Base-by-base conservation (phyloP, 148 eudicot species). In the Chenopodium album region DNA sequence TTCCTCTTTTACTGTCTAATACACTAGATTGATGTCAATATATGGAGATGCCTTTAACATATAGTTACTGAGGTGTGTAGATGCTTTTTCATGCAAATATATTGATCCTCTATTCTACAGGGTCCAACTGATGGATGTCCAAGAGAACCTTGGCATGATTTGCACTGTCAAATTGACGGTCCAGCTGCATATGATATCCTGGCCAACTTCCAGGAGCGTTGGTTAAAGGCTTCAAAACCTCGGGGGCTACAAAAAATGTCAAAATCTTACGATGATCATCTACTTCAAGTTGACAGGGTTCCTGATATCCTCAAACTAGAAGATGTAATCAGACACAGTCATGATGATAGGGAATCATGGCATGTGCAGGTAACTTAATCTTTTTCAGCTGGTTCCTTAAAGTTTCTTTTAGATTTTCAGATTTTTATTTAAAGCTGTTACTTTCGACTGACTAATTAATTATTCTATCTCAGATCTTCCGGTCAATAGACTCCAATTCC, bases 121-220 rank as follows among this genome's bases (percentile, higher is more conserved):
- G 98, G 95, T 34, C 86, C 78, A 62, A 76, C 83, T 73, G 86
- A 84, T 77, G 99, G 94, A 41, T 90, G 91, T 82, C 99, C 98
- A 77, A 91, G 99, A 86, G 95, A 96, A 73, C 99, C 99, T 84
- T 96, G 99, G 99, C 99, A 96, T 86, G 99, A 96, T 85, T 78
- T 96, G 89, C 99, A 96, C 83, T 86, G 89, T 80, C 91, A 90
- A 85, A 94, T 96, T 73, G 99, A 94, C 50, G 99, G 99, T 26
- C 99, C 99, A 0, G 99, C 99, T 66, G 98, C 99, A 71, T 94
- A 92, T 86, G 99, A 96, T 79, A 91, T 96, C 48, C 85, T 96
- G 71, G 77, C 89, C 59, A 96, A 96, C 85, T 96, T 96, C 72
- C 89, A 94, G 85, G 95, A 94, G 81, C 93, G 99, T 19, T 96